These are phyloP conservation scores for Tuber calosporum DNA, from an alignment of 495 filamentous ascomycete species.

Conservation along the genomic window DNA sequence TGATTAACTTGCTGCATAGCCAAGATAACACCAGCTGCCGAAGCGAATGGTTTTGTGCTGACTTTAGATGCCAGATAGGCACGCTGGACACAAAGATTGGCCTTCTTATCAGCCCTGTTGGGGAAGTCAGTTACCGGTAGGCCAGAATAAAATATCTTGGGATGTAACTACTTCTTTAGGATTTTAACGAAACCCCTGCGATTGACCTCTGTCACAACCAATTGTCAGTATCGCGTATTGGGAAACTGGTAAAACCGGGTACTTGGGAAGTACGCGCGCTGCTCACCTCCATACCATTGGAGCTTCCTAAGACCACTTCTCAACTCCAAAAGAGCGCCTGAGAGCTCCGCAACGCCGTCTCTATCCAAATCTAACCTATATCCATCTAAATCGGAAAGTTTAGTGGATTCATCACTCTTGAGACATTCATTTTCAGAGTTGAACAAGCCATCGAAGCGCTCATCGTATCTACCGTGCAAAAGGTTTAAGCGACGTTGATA, in stretches of 20 bases:
- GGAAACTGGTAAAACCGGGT: background rate
- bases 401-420: conserved; percentile 47
- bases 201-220: conserved; percentile 64
- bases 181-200: conserved; percentile 93
- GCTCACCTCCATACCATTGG: conserved; percentile 72
- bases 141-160: conserved; percentile 1
- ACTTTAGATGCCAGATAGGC: conserved; percentile 82
- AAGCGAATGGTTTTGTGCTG: conserved; percentile 74
- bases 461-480: conserved; percentile 75
- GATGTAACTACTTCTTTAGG: conserved; percentile 64
- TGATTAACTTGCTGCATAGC: conserved; percentile 74
- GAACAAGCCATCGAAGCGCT: conserved; percentile 31
- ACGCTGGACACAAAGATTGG: conserved; percentile 57
- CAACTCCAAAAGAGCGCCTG: conserved; percentile 79
- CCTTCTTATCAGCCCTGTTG: conserved; percentile 37
- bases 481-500: conserved; percentile 72
- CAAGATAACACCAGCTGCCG: conserved; percentile 57
- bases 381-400: conserved; percentile 42
- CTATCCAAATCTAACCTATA: conserved; percentile 49
- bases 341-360: conserved; percentile 81
- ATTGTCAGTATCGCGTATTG: conserved; percentile 10
- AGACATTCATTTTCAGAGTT: conserved; percentile 33
- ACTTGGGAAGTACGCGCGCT: background rate
- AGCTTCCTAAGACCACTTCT: conserved; percentile 79
- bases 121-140: conserved; percentile 5